phyloP scores from a whole-genome alignment of 768 basidiomycete species.

The Galerina marginata region DNA sequence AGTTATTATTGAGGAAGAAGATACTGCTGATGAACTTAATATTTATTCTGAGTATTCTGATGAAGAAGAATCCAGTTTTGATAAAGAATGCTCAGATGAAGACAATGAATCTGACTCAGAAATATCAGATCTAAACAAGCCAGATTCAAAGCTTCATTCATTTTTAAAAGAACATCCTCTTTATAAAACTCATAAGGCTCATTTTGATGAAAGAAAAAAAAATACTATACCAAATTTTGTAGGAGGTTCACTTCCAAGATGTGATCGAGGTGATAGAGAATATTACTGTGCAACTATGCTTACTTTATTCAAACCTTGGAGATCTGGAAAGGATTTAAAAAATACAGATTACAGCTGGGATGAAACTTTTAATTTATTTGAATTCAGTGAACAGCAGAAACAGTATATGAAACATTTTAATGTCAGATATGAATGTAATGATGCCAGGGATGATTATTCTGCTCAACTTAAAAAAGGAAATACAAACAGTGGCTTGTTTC shows the following conservation, averaged over 20 bases:
- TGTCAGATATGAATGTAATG: too few species aligned
- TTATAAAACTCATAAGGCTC: conserved; percentile 13
- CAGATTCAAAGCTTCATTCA: background rate
- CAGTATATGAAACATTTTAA: conserved; percentile 5
- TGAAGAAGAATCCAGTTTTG: too few species aligned
- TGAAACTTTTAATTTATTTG: conserved; percentile 5
- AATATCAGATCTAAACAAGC: background rate
- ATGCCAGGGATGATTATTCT: too few species aligned
- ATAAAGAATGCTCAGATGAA: too few species aligned
- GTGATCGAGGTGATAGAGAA: too few species aligned
- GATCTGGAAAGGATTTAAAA: conserved; percentile 26
- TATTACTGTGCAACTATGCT: too few species aligned
- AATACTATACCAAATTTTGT: too few species aligned
- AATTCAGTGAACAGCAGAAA: conserved; percentile 4
- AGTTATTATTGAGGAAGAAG: background rate
- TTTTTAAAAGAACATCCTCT: conserved; percentile 17
- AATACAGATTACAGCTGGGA: conserved; percentile 1
- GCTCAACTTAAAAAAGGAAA: conserved; percentile 3
- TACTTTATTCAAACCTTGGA: conserved; percentile 37
- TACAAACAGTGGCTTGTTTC: background rate
- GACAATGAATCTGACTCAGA: too few species aligned
- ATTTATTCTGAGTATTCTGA: too few species aligned
- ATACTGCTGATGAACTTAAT: too few species aligned
- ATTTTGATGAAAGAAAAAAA: background rate
- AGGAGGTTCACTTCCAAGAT: too few species aligned